Base-by-base conservation (phyloP, 1,284 basidiomycete species). In the Rhizopogon parksii region DNA sequence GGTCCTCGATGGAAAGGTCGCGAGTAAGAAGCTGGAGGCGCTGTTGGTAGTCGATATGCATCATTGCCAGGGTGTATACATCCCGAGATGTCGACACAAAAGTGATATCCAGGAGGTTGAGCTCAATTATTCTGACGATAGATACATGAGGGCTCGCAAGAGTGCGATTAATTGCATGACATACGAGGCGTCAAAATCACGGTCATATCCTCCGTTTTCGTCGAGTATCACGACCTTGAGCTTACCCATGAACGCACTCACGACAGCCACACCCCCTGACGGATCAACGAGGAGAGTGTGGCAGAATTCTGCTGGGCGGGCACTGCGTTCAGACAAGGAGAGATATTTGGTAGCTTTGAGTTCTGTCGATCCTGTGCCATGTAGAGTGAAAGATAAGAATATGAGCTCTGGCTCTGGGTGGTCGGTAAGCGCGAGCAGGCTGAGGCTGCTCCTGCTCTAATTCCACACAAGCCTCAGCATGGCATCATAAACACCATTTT, bases 391-490 rank as follows among this genome's bases (percentile, higher is more conserved):
- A 6, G 70, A 62, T 21, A 89, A 68, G 54, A 88, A 71, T 27
- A 88, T 64, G 6, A 88, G 70, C 56, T 80, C 79, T 4, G 85
- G 83, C 35, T 86, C 79, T 2, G 88, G 87, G 58, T 88, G 85
- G 54, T 85, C 84, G 0, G 83, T 76, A 60, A 88, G 71, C 17
- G 86, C 72, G 15, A 87, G 64, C 12, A 89, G 58, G 57, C 77
- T 79, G 9, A 77, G 77, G 40, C 69, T 67, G 11, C 65, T 63
- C 15, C 70, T 69, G 40, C 73, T 67, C 78, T 82, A 63, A 51
- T 53, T 32, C 49, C 6, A 40, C 49, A 45, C 42, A 36, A 25
- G 17, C 3, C 17, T 51, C 53, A 50, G 21, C 35, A 52, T 50
- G 47, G 49, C 42, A 56, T 42, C 24, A 37, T 8, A 15, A 24